phyloP scores from a whole-genome alignment of 768 basidiomycete species.

The Termitomyces sp. region DNA sequence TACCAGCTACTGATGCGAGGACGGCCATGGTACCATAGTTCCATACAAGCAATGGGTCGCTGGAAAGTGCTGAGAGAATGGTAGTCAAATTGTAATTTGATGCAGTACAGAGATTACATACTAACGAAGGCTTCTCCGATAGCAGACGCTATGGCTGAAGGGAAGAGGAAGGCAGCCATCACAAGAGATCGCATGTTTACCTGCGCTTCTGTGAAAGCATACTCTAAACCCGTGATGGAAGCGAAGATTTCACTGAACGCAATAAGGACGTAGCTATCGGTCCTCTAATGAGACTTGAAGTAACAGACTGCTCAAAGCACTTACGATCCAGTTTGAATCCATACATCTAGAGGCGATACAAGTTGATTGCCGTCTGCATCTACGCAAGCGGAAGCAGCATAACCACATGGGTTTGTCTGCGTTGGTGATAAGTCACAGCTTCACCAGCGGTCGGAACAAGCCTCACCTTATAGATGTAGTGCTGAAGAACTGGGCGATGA shows the following conservation, averaged over 20 bases:
- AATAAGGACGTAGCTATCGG: slow-evolving; percentile 51
- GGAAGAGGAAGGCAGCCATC: slow-evolving; percentile 64
- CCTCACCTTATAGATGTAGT: slow-evolving; percentile 63
- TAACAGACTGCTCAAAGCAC: slow-evolving; percentile 11
- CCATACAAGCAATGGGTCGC: slow-evolving; percentile 71
- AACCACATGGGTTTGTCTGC: slow-evolving; percentile 43
- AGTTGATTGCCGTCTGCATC: slow-evolving; percentile 31
- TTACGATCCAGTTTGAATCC: slow-evolving; percentile 69
- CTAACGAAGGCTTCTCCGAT: slow-evolving; percentile 68
- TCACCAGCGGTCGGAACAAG: slow-evolving; percentile 25
- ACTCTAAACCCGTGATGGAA: slow-evolving; percentile 78
- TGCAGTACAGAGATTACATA: slow-evolving; percentile 26
- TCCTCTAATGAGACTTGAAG: not conserved
- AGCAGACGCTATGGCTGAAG: slow-evolving; percentile 53
- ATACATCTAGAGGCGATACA: slow-evolving; percentile 64
- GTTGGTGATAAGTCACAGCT: slow-evolving; percentile 18
- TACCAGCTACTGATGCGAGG: slow-evolving; percentile 47
- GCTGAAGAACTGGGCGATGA: slow-evolving; percentile 48
- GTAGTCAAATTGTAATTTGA: not conserved
- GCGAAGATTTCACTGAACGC: slow-evolving; percentile 75
- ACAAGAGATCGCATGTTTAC: slow-evolving; percentile 84
- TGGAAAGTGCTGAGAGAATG: slow-evolving; percentile 45
- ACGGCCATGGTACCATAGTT: slow-evolving; percentile 60
- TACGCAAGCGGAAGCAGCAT: slow-evolving; percentile 47
- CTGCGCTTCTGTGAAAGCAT: slow-evolving; percentile 87